These are phyloP conservation scores for Quercus phellos DNA, from an alignment of 331 rosid genomes.

Conservation along the genomic window DNA sequence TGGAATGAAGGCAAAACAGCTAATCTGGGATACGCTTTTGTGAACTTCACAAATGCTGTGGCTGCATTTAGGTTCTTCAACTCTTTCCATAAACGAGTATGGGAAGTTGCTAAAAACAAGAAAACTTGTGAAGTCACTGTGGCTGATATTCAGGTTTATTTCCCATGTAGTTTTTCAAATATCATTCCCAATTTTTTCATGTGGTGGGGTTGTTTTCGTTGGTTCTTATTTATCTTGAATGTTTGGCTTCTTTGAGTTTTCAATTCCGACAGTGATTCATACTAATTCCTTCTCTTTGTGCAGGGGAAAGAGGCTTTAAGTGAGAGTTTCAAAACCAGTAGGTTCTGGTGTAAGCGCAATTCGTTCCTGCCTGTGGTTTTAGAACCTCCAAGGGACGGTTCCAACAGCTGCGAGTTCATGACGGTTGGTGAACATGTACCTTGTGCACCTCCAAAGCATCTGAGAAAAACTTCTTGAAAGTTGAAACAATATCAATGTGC, in stretches of 20 bases:
- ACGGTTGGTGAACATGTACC: constrained; percentile 12
- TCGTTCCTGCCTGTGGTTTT: constrained; percentile 21
- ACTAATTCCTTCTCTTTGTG: not conserved
- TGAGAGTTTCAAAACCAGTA: constrained; percentile 12
- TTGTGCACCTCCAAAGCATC: not conserved
- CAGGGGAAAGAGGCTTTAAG: constrained; percentile 29
- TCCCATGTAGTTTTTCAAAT: not conserved
- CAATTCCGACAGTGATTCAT: too few species aligned
- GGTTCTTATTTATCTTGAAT: too few species aligned
- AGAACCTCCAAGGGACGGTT: constrained; percentile 10
- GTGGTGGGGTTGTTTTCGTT: too few species aligned
- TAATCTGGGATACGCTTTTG: constrained; percentile 55
- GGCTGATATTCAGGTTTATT: constrained; percentile 29
- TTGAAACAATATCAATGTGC: too few species aligned
- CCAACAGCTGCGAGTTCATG: too few species aligned
- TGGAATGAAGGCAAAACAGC: constrained; percentile 4
- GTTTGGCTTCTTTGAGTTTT: not conserved
- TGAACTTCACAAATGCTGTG: constrained; percentile 30
- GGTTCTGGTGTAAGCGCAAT: constrained; percentile 24
- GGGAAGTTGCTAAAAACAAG: constrained; percentile 13
- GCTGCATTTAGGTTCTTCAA: constrained; percentile 32
- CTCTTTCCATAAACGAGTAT: constrained; percentile 10
- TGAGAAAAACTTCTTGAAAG: not conserved
- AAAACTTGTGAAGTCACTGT: constrained; percentile 31
- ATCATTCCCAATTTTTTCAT: too few species aligned